Conservation (phyloP, 306 rosid species). For the Pueraria montana region DNA sequence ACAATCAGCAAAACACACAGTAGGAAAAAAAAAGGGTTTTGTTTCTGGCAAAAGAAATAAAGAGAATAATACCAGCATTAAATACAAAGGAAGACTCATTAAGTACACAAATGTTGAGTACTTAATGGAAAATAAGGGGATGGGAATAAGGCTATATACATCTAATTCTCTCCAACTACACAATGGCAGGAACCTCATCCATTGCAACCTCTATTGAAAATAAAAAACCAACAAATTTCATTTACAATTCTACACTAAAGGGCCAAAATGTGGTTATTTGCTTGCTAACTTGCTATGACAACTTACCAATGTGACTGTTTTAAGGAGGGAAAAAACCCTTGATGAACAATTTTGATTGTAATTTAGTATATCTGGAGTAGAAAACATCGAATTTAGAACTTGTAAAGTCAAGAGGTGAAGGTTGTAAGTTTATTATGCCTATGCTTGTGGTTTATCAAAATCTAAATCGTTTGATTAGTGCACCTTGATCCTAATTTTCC, state of each 20-base stretch:
- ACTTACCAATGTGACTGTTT: background rate
- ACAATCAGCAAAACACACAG: background rate
- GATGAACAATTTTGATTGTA: background rate
- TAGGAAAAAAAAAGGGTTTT: background rate
- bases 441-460: background rate
- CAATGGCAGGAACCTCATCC: background rate
- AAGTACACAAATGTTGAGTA: background rate
- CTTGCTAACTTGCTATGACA: background rate
- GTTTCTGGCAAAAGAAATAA: background rate
- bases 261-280: background rate
- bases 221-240: background rate
- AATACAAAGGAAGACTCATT: background rate
- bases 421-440: background rate
- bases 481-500: constrained; percentile 35
- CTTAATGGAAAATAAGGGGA: background rate
- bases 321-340: background rate
- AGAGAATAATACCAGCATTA: background rate
- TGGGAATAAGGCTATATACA: background rate
- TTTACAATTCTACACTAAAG: background rate
- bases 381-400: background rate
- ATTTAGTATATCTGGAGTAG: background rate
- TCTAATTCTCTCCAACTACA: background rate
- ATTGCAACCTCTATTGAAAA: background rate
- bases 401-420: background rate
- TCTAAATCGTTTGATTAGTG: background rate